Base-by-base conservation (phyloP, 805 yeast species). In the Lachancea sp. region DNA sequence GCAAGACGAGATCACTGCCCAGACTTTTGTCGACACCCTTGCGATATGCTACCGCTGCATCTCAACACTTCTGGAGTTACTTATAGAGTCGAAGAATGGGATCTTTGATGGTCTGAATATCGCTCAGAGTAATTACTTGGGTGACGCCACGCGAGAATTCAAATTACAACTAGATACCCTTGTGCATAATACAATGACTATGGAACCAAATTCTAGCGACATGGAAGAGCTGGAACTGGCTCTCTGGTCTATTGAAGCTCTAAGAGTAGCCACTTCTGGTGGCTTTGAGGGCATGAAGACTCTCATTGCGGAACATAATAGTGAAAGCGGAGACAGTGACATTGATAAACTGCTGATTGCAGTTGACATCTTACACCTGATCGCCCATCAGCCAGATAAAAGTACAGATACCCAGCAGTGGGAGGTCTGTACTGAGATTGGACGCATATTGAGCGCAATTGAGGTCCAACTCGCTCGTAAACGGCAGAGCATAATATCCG, bases 1-100 rank as follows among this genome's bases (percentile, higher is more conserved):
- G 5, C 45, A 58, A 8, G 61, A 58, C 29, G 55, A 53, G 29
- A 42, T 59, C 13, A 56, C 61, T 1, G 20, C 41, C 2, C 50
- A 49, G 12, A 47, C 58, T 3, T 31, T 58, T 4, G 29, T 48
- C 9, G 63, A 60, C 13, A 47, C 56, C 1, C 20, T 57, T 8
- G 24, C 41, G 4, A 43, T 45, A 18, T 47, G 50, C 17, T 51
- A 45, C 26, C 54, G 52, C 21, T 55, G 47, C 34, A 38, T 49
- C 9, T 43, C 51, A 32, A 24, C 41, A 5, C 26, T 57, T 9
- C 22, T 56, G 33, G 62, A 57, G 41, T 17, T 48, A 1, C 29
- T 48, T 4, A 21, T 50, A 4, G 60, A 56, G 36, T 25, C 37
- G 5, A 16, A 11, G 12, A 31, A 24, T 12, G 39, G 31, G 9